Conservation (phyloP, 306 rosid species). For the Begonia fuchsioides region DNA sequence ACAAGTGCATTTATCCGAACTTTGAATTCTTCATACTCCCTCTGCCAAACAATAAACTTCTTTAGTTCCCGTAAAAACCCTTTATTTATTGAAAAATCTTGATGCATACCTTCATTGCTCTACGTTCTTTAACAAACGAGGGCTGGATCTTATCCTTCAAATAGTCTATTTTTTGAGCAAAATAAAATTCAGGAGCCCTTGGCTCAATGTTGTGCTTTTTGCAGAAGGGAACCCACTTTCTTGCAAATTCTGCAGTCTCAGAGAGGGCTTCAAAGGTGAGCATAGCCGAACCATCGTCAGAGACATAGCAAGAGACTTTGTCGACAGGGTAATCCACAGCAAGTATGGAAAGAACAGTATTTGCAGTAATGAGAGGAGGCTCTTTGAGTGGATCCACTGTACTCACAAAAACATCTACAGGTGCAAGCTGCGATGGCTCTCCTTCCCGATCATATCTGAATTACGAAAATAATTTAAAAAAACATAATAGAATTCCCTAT, state of each 20-base stretch:
- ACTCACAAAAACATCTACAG: slow-evolving; percentile 45
- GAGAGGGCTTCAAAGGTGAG: slow-evolving; percentile 39
- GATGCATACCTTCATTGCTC: slow-evolving; percentile 75
- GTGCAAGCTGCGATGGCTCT: slow-evolving; percentile 33
- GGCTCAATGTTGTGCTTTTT: slow-evolving; percentile 66
- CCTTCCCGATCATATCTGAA: slow-evolving; percentile 44
- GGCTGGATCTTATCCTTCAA: slow-evolving; percentile 96
- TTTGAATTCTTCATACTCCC: slow-evolving; percentile 98
- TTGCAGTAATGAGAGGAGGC: slow-evolving; percentile 42
- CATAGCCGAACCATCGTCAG: slow-evolving; percentile 53
- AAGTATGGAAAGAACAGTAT: slow-evolving; percentile 40
- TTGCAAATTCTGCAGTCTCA: slow-evolving; percentile 11
- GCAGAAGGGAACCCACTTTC: not conserved
- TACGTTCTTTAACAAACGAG: slow-evolving; percentile 91
- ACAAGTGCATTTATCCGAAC: slow-evolving; percentile 79
- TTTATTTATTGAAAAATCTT: too few relatives aligned
- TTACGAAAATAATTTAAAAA: slow-evolving; percentile 14
- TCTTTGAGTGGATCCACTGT: slow-evolving; percentile 58
- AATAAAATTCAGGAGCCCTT: slow-evolving; percentile 96
- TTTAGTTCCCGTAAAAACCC: too few relatives aligned
- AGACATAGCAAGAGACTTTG: slow-evolving; percentile 41
- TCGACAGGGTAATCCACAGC: slow-evolving; percentile 43
- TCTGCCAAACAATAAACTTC: slow-evolving; percentile 34
- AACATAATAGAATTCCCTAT: slow-evolving; percentile 2
- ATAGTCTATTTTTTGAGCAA: slow-evolving; percentile 93